Conservation (phyloP, 148 eudicot genomes). For the Simmondsia chinensis region DNA sequence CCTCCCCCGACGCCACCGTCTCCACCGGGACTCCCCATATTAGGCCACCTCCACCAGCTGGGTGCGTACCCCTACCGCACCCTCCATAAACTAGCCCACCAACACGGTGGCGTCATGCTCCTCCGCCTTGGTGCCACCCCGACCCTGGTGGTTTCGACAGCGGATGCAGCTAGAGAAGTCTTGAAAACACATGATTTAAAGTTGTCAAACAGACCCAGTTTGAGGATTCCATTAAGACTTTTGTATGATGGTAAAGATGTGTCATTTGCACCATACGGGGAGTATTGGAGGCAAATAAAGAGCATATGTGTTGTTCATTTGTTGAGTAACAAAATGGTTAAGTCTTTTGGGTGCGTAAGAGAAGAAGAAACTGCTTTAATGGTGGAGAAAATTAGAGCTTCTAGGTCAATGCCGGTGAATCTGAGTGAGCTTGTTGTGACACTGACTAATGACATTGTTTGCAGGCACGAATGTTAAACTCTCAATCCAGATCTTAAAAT, state of each 20-base stretch:
- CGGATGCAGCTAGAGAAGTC: conserved; percentile 12
- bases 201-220: conserved; percentile 19
- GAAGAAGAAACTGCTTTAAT: conserved; percentile 33
- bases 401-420: conserved; percentile 9
- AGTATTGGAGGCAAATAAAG: conserved; percentile 32
- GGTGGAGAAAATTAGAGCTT: conserved; percentile 17
- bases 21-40: conserved; percentile 43
- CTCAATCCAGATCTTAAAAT: too few relatives aligned
- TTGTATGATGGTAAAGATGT: conserved; percentile 18
- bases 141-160: conserved; percentile 19
- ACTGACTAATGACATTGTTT: conserved; percentile 21
- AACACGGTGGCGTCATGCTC: conserved; percentile 40
- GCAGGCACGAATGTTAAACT: too few relatives aligned
- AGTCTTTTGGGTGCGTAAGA: conserved; percentile 30
- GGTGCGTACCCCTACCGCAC: conserved; percentile 36
- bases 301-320: conserved; percentile 33
- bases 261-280: conserved; percentile 18
- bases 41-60: conserved; percentile 60
- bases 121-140: conserved; percentile 36
- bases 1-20: conserved; percentile 64
- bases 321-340: conserved; percentile 31
- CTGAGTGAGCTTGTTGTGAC: conserved; percentile 25
- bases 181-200: conserved; percentile 47
- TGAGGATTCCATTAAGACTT: not conserved
- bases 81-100: conserved; percentile 17